Evolutionary conservation across 768 basidiomycete genomes (phyloP), one percentile per base, ranked within the genome.

Genomic region (Clitopilus hobsonii): DNA sequence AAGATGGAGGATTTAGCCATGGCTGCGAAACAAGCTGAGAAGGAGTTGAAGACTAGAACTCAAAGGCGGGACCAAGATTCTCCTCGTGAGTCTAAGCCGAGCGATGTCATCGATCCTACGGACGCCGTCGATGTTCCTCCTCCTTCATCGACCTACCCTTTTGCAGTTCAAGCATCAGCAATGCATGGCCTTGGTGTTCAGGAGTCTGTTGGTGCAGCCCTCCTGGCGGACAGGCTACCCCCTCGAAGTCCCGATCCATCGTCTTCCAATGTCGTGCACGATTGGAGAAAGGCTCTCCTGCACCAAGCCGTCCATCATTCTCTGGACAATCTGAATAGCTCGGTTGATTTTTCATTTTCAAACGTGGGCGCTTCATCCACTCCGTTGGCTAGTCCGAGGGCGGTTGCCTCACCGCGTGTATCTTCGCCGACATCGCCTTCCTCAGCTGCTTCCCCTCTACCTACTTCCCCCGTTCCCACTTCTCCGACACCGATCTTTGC

Each of bases 231-330:
- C 56, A 79, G 80, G 20, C 68, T 91, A n/a, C 86, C 86, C 8
- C 85, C 86, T 1, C 79, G 82, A 18, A 71, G 68, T 26, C 87
- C 81, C 58, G 85, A 86, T n/a, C 83, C 80, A 23, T 67, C 78
- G 55, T 82, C 83, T 32, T 28, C 24, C 6, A 81, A 82, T 63
- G 69, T 78, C 18, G 85, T 86, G 36, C 83, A 86, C 50, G 75
- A 79, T 23, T 94, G 91, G 92, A 76, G 91, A 57, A 89, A 82
- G 66, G 84, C 84, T 0, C 68, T 94, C 22, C 74, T 94, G 53
- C 83, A 83, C 20, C 82, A 91, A 67, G 91, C 89, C 29, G 89
- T 94, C 18, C 83, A 85, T 52, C 85, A 85, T 67, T 91, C 89
- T 3, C 71, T 91, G 30, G 83, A 81, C 18, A 45, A 45, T 57